Conservation (phyloP, 805 yeast genomes). For the Teunomyces cretensis region DNA sequence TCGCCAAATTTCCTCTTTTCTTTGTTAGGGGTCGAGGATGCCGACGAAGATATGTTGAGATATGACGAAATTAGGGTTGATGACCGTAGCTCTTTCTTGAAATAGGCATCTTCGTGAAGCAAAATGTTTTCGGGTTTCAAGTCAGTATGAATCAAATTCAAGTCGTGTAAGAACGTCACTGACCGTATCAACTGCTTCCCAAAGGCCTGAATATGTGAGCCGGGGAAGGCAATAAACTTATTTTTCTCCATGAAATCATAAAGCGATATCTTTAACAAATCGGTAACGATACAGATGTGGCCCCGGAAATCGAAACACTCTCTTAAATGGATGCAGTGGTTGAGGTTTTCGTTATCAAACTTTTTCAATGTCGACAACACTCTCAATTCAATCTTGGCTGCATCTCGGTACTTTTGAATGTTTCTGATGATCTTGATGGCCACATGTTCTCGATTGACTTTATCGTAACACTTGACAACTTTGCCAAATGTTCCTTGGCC, state of each 20-base stretch:
- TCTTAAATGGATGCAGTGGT: conserved; percentile 78
- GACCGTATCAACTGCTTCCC: conserved; percentile 82
- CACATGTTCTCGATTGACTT: conserved; percentile 54
- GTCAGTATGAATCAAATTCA: conserved; percentile 92
- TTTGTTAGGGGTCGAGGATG: neutral
- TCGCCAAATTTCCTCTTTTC: conserved; percentile 2
- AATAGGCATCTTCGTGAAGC: conserved; percentile 53
- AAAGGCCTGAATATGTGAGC: conserved; percentile 86
- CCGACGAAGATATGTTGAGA: conserved; percentile 18
- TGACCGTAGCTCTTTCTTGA: conserved; percentile 34
- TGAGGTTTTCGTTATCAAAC: conserved; percentile 65
- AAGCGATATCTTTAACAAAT: conserved; percentile 76
- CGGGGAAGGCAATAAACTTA: conserved; percentile 87
- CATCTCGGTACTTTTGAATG: conserved; percentile 91
- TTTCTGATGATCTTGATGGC: conserved; percentile 94
- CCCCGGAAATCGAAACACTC: conserved; percentile 92
- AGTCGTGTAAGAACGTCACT: conserved; percentile 85
- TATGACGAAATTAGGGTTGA: conserved; percentile 35
- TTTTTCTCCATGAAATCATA: conserved; percentile 89
- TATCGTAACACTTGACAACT: conserved; percentile 81
- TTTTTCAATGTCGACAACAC: conserved; percentile 71
- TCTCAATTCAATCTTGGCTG: conserved; percentile 88
- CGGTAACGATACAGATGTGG: conserved; percentile 93
- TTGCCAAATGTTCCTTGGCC: conserved; percentile 96
- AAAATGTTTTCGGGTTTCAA: conserved; percentile 94